These are phyloP conservation scores for Colletotrichum camelliae DNA, from an alignment of 2,329 filamentous ascomycete genomes.

Conservation along the genomic window DNA sequence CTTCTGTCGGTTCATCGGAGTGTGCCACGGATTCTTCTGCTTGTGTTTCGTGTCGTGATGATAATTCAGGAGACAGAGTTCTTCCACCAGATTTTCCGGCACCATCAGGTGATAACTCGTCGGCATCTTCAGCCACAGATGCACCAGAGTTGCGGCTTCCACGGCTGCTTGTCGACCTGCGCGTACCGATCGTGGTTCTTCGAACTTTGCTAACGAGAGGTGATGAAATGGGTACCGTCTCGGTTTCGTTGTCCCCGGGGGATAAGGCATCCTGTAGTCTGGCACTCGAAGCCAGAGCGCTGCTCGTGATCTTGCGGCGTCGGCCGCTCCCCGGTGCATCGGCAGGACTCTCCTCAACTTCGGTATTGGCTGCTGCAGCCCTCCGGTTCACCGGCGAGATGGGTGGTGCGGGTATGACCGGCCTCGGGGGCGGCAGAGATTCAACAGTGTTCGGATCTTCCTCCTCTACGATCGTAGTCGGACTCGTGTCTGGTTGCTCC, in stretches of 20 bases:
- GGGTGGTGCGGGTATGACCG: not conserved
- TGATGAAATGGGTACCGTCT: constrained; percentile 40
- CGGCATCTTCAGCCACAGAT: constrained; percentile 26
- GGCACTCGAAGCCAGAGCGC: constrained; percentile 42
- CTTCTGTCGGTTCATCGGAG: not conserved
- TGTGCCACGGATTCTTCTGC: not conserved
- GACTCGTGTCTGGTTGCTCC: constrained; percentile 17
- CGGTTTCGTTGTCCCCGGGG: constrained; percentile 31
- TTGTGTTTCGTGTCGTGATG: not conserved
- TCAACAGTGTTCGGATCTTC: not conserved
- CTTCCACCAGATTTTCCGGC: not conserved
- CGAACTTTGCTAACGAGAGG: constrained; percentile 49
- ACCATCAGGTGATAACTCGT: constrained; percentile 40
- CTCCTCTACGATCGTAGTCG: constrained; percentile 1
- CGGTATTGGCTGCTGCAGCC: constrained; percentile 33
- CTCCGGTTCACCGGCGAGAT: constrained; percentile 2
- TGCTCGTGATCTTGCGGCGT: constrained; percentile 44
- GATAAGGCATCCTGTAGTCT: constrained; percentile 47
- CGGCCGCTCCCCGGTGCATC: constrained; percentile 62
- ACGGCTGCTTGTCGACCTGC: constrained; percentile 32
- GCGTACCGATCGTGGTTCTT: constrained; percentile 34
- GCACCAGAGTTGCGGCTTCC: constrained; percentile 25
- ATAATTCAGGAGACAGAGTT: constrained; percentile 18
- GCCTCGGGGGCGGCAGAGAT: constrained; percentile 12
- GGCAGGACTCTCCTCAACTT: constrained; percentile 58